Percentiles rank a stretch among this genome's conserved stretches.
These are phyloP conservation scores for Astragalus glycyphyllos DNA, from an alignment of 306 rosid species.

Conservation along the genomic window DNA sequence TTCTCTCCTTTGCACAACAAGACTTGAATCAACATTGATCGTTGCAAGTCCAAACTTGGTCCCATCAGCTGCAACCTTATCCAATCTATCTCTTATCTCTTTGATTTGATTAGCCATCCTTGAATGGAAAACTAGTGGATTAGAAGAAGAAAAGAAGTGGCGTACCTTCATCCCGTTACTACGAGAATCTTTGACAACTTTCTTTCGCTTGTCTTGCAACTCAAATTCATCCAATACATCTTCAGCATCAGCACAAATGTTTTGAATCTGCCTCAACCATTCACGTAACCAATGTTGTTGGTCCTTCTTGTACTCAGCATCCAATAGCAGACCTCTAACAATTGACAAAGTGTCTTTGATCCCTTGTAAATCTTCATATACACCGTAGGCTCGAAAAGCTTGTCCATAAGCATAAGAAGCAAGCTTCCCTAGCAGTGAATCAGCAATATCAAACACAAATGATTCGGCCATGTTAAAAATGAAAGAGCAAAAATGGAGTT, in stretches of 20 bases:
- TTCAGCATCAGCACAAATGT: not conserved
- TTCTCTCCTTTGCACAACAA: constrained; percentile 24
- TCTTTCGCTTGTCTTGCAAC: not conserved
- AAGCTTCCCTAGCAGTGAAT: constrained; percentile 20
- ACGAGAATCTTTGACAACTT: not conserved
- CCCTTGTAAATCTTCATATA: constrained; percentile 4
- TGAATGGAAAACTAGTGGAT: constrained; percentile 1
- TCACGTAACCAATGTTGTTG: constrained; percentile 29
- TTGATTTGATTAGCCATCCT: constrained; percentile 20
- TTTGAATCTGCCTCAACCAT: constrained; percentile 32
- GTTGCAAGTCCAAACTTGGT: constrained; percentile 8
- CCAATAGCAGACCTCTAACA: constrained; percentile 29
- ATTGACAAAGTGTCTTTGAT: constrained; percentile 13
- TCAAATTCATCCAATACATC: constrained; percentile 25
- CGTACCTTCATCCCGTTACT: constrained; percentile 19
- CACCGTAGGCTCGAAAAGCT: constrained; percentile 26
- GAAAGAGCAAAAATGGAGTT: not conserved
- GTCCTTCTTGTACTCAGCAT: constrained; percentile 36
- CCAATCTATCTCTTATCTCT: constrained; percentile 14
- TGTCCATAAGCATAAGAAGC: constrained; percentile 15
- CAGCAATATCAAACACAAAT: not conserved
- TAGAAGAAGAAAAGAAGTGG: constrained; percentile 21
- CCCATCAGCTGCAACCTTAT: constrained; percentile 26
- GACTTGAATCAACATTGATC: not conserved
- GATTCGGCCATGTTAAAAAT: constrained; percentile 28